Conservation (phyloP, 768 basidiomycete genomes). For the Tricholoma furcatifolium region DNA sequence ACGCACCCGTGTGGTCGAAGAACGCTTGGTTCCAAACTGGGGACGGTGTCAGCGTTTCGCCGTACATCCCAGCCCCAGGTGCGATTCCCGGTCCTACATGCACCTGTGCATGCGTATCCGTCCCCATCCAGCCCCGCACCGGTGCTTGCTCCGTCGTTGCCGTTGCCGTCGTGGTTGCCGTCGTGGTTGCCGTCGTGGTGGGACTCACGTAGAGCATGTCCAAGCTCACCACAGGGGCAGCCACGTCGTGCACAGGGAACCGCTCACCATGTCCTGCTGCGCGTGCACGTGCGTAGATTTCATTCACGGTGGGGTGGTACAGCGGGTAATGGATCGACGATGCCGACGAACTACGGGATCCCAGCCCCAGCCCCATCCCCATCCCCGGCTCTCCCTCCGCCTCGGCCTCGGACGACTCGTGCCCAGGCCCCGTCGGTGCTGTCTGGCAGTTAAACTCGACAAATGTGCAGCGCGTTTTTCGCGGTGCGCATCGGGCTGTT, state of each 20-base stretch:
- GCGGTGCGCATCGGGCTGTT: conserved; percentile 69
- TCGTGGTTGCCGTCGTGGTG: too few relatives aligned
- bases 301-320: neutral
- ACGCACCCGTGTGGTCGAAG: neutral
- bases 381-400: too few relatives aligned
- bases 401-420: conserved; percentile 18
- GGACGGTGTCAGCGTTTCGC: neutral
- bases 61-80: too few relatives aligned
- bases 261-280: too few relatives aligned
- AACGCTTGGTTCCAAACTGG: neutral
- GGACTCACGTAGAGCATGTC: too few relatives aligned
- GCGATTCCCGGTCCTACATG: too few relatives aligned
- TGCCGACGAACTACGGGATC: neutral
- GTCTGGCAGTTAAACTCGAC: conserved; percentile 85
- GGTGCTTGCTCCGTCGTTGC: too few relatives aligned
- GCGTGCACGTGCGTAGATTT: neutral
- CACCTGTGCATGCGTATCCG: too few relatives aligned
- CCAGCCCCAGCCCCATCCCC: too few relatives aligned
- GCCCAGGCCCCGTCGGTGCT: conserved; percentile 73
- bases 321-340: neutral
- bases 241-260: neutral
- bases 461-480: conserved; percentile 73
- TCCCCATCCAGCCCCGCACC: neutral
- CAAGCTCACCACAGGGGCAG: too few relatives aligned
- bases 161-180: too few relatives aligned